Conservation (phyloP, 441 rosid genomes). For the Pelargonium citronellum region DNA sequence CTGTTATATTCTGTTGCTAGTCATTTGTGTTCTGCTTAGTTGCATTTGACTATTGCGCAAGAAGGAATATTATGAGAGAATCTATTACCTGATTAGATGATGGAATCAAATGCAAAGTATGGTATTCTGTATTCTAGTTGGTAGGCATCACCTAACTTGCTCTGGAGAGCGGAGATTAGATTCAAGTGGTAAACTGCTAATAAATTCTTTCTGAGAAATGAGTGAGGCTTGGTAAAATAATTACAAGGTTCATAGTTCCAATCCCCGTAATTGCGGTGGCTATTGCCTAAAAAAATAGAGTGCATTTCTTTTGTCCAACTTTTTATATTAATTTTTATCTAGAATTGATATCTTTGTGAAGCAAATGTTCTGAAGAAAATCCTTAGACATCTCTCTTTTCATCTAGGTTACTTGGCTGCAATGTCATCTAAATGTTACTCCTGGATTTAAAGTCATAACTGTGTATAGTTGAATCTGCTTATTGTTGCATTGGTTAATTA, state of each 20-base stretch:
- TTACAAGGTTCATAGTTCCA: no score
- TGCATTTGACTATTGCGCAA: neutral
- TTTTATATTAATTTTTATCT: no score
- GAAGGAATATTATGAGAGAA: neutral
- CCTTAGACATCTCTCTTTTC: neutral
- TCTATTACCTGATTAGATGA: constrained; percentile 4
- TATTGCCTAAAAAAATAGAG: no score
- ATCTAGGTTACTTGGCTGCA: neutral
- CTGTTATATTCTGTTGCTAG: neutral
- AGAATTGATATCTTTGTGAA: no score
- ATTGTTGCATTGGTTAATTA: neutral
- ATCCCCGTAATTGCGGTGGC: no score
- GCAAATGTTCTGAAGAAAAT: no score
- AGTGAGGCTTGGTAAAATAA: no score
- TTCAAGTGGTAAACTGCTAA: neutral
- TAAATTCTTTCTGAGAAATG: neutral
- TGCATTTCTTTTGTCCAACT: no score
- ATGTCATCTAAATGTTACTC: neutral
- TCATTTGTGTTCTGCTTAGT: constrained; percentile 1
- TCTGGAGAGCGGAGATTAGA: neutral
- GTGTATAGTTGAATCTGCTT: neutral
- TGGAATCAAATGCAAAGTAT: neutral
- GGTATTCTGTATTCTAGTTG: neutral
- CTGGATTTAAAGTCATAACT: neutral
- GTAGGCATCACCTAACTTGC: constrained; percentile 1